Evolutionary conservation across 2,329 filamentous ascomycete genomes (phyloP).

Genomic region (Microthyrium microscopicum): DNA sequence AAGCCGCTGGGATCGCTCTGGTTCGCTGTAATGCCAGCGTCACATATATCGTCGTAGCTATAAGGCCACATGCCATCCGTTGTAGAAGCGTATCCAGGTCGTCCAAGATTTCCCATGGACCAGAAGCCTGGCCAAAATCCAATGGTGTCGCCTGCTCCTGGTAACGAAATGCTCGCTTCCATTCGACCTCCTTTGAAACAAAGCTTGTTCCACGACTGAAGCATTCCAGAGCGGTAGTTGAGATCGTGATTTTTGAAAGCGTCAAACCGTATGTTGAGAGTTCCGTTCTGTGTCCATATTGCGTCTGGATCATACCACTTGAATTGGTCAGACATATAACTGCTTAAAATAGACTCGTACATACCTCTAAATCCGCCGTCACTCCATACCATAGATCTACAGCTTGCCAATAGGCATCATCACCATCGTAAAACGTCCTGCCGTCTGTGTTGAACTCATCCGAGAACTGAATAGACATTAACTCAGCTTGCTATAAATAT

Average conservation of each 20-base stretch:
- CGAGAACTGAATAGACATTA: conserved; percentile 34
- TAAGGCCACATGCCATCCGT: conserved; percentile 63
- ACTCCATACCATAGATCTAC: conserved; percentile 59
- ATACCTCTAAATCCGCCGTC: conserved; percentile 49
- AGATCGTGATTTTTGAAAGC: conserved; percentile 47
- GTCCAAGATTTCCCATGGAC: conserved; percentile 57
- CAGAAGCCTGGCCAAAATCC: conserved; percentile 65
- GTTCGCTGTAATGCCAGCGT: conserved; percentile 54
- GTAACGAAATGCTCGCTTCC: conserved; percentile 54
- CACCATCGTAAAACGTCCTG: conserved; percentile 53
- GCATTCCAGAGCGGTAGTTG: conserved; percentile 55
- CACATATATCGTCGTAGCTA: conserved; percentile 52
- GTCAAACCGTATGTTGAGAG: conserved; percentile 48
- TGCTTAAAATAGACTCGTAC: conserved; percentile 7
- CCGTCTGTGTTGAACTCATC: conserved; percentile 55
- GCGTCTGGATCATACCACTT: conserved; percentile 58
- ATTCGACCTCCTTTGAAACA: conserved; percentile 57
- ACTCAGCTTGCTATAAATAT: conserved; percentile 5
- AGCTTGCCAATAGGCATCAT: conserved; percentile 52
- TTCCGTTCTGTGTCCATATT: conserved; percentile 43
- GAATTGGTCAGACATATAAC: conserved; percentile 7
- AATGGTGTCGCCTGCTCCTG: conserved; percentile 46
- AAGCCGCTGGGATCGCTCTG: conserved; percentile 52
- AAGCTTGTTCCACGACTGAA: conserved; percentile 58
- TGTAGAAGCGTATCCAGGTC: conserved; percentile 51